Base-by-base conservation (phyloP, 768 basidiomycete genomes). In the Amanita inopinata region DNA sequence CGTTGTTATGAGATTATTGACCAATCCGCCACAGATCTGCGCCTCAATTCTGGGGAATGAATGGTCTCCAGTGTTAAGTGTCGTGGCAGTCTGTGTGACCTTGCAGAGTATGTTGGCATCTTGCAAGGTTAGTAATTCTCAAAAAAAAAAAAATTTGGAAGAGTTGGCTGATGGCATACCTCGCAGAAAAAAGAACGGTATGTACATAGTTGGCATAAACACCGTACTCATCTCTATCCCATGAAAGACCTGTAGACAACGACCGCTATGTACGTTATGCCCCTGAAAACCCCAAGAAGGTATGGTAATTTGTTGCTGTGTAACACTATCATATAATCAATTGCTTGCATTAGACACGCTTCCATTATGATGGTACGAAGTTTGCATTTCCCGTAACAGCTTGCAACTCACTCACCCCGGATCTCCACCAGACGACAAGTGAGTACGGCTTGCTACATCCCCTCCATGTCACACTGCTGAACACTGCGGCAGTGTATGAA, bases 21-120 rank as follows among this genome's bases (percentile, higher is more conserved):
- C 38, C 19, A 30, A 32, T 22, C 31, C 36, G 18, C 12, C 51
- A 18, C 17, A 91, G 83, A 91, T 92, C 51, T 92, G 89, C 55
- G 87, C 85, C 6, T 89, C 85, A 10, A 90, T 93, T 44, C 75
- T 93, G 5, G 90, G 87, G 19, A 83, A 74, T 51, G 89, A 90
- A 50, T 91, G 88, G 88, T 87, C 84, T 7, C 89, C 87, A 0
- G 86, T 89, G n/a, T 62, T 90, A 49, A 87, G 82, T 47, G 86
- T 87, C 15, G 69, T 80, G 19, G 74, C 85, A 2, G 77, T 91
- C 32, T 90, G 86, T 53, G 74, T 90, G 12, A 91, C 89, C 3
- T 61, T 93, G 35, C 90, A 92, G 64, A 87, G 84, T 53, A 93
- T 93, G 90, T 71, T 93, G 45, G 90, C 87, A 17, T 88, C 84